Conservation (phyloP, 495 filamentous ascomycete genomes). For the Aspergillus asperescens region DNA sequence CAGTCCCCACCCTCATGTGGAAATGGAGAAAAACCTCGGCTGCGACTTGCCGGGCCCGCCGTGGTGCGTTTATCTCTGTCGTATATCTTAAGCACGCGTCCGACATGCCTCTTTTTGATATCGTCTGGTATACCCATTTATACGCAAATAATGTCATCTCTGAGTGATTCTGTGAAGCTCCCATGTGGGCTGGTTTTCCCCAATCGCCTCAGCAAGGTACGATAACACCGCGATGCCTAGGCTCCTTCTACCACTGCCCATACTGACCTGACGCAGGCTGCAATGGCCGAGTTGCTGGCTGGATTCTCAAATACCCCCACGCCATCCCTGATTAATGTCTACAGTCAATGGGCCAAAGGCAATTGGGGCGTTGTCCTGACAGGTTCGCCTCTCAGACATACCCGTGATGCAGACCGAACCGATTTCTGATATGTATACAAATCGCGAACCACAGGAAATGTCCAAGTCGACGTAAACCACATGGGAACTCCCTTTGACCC, state of each 20-base stretch:
- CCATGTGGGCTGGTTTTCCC: conserved; percentile 48
- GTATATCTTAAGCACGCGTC: not conserved
- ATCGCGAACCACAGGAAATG: conserved; percentile 39
- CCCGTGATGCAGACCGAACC: not conserved
- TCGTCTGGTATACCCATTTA: not conserved
- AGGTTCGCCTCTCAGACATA: conserved; percentile 17
- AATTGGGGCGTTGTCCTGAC: conserved; percentile 48
- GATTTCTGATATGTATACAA: not conserved
- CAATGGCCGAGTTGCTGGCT: conserved; percentile 46
- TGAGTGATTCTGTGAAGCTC: conserved; percentile 42
- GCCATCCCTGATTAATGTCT: conserved; percentile 31
- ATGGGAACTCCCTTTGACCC: conserved; percentile 40
- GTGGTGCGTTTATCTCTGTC: not conserved
- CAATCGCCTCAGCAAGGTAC: conserved; percentile 50
- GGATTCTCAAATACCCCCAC: conserved; percentile 27
- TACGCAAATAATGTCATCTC: conserved; percentile 13
- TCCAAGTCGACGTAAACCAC: conserved; percentile 53
- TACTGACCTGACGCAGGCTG: conserved; percentile 28
- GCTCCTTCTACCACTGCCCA: not conserved
- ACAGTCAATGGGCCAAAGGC: conserved; percentile 47
- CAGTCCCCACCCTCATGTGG: not conserved
- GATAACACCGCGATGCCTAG: not conserved
- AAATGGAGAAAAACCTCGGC: conserved; percentile 2
- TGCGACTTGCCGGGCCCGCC: not conserved
- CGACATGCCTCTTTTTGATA: not conserved